phyloP scores from a whole-genome alignment of 2,329 filamentous ascomycete genomes.

The Hypoxylon sp. region DNA sequence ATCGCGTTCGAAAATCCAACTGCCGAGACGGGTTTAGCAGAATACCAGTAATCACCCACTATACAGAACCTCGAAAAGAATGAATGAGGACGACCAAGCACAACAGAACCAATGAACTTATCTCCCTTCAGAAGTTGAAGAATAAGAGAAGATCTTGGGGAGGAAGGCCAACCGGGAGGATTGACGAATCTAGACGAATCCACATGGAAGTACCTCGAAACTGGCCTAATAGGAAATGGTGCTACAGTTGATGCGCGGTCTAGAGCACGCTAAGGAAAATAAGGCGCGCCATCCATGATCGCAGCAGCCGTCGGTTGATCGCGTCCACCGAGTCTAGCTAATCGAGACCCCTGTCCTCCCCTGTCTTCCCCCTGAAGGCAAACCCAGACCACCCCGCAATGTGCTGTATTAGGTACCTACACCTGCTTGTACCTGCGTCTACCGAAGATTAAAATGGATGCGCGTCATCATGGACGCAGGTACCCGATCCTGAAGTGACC shows the following conservation, averaged over 20 bases:
- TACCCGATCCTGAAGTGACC: neutral
- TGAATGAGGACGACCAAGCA: slow-evolving; percentile 14
- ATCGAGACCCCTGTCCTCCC: neutral
- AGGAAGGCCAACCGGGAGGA: slow-evolving; percentile 15
- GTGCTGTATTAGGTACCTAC: neutral
- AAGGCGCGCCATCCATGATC: slow-evolving; percentile 16
- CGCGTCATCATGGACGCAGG: neutral
- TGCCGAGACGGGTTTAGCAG: neutral
- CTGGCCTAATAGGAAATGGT: slow-evolving; percentile 9
- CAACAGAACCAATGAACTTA: slow-evolving; percentile 8
- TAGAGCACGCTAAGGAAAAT: slow-evolving; percentile 4
- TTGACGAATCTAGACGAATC: neutral
- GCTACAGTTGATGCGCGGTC: slow-evolving; percentile 15
- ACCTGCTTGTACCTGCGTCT: slow-evolving; percentile 34
- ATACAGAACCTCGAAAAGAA: slow-evolving; percentile 9
- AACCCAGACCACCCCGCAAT: slow-evolving; percentile 17
- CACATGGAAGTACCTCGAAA: slow-evolving; percentile 5
- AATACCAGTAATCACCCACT: neutral
- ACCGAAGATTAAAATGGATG: slow-evolving; percentile 18
- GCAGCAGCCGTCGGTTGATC: slow-evolving; percentile 16
- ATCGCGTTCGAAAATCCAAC: slow-evolving; percentile 15
- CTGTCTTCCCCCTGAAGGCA: slow-evolving; percentile 14
- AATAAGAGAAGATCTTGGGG: slow-evolving; percentile 23
- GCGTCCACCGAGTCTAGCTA: slow-evolving; percentile 27
- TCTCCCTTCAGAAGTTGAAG: slow-evolving; percentile 10